Base-by-base conservation (phyloP, 2,329 filamentous ascomycete species). In the Pseudogymnoascus sp. region DNA sequence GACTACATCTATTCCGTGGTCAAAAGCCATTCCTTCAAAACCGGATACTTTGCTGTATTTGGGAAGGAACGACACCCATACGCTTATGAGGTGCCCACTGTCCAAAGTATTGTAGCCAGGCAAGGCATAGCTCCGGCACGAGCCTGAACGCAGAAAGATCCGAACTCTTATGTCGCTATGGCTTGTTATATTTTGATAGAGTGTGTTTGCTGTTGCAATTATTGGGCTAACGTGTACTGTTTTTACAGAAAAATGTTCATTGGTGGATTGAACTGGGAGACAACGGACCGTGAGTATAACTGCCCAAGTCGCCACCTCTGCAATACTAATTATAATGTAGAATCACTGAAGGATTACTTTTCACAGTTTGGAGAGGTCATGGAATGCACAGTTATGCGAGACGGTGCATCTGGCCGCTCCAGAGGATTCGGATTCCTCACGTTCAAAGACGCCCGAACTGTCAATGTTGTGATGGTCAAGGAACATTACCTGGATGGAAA, bases 381-480 rank as follows among this genome's bases (percentile, higher is more conserved):
- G 31, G 95, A 99, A 79, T 97, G 95, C 75, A 99, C 95, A 14
- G 95, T 99, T n/a, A 99, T 99, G 95, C 86, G 95, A 68, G 95
- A 99, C 77, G 93, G 92, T 66, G 89, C 90, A 60, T 96, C 92
- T 8, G 95, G 95, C 47, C 87, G 95, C 67, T 97, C 95, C 31
- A 86, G 95, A 77, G 95, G 95, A 23, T 99, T 99, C 71, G 95
- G 95, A 31, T 99, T 99, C 78, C 81, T 99, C 66, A 99, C 95
- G 0, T 99, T 99, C 81, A 96, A 91, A 74, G 95, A 99, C 73
- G 89, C 95, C 59, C 96, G 96, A 79, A 96, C 91, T 3, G 95
- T 99, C 69, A 99, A 99, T 75, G 96, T 92, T 69, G 95, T 99
- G 68, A 99, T 99, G 95, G 95, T 99, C 67, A 99, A 99, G 78